Conservation (phyloP, 2,329 filamentous ascomycete species). For the Fusarium transvaalense region DNA sequence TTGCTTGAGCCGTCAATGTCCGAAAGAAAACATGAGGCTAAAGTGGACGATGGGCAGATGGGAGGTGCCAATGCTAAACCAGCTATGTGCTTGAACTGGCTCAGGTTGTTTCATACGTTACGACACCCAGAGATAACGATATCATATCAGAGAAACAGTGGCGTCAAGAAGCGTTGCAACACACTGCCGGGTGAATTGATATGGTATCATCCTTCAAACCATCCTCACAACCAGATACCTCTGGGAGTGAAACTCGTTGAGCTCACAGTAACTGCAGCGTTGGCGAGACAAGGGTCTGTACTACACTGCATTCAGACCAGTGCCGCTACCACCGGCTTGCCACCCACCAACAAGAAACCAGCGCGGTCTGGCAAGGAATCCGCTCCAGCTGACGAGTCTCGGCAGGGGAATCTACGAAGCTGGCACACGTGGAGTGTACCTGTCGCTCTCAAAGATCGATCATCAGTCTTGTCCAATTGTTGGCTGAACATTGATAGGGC, state of each 20-base stretch:
- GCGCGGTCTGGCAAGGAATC: neutral
- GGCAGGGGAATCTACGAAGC: constrained; percentile 37
- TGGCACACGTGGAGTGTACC: constrained; percentile 40
- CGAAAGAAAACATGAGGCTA: neutral
- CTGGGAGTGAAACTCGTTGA: constrained; percentile 45
- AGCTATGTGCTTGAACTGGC: constrained; percentile 15
- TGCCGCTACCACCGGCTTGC: constrained; percentile 20
- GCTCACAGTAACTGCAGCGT: constrained; percentile 15
- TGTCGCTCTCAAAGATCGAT: constrained; percentile 38
- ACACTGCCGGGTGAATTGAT: constrained; percentile 20
- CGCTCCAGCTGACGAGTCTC: constrained; percentile 32
- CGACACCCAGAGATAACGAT: constrained; percentile 18
- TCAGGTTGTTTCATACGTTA: constrained; percentile 16
- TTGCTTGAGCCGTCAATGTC: constrained; percentile 31
- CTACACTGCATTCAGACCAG: constrained; percentile 3
- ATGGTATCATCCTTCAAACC: constrained; percentile 31
- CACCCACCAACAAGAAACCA: constrained; percentile 17
- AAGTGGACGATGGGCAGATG: constrained; percentile 9
- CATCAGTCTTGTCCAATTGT: constrained; percentile 33
- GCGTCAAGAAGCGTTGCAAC: constrained; percentile 24
- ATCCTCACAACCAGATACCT: constrained; percentile 6
- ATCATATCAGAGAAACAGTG: constrained; percentile 30
- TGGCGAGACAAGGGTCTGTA: constrained; percentile 25
- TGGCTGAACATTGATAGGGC: constrained; percentile 24
- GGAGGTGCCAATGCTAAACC: constrained; percentile 16